Base-by-base conservation (phyloP, 805 yeast species). In the Kodamaea kakaduensis region DNA sequence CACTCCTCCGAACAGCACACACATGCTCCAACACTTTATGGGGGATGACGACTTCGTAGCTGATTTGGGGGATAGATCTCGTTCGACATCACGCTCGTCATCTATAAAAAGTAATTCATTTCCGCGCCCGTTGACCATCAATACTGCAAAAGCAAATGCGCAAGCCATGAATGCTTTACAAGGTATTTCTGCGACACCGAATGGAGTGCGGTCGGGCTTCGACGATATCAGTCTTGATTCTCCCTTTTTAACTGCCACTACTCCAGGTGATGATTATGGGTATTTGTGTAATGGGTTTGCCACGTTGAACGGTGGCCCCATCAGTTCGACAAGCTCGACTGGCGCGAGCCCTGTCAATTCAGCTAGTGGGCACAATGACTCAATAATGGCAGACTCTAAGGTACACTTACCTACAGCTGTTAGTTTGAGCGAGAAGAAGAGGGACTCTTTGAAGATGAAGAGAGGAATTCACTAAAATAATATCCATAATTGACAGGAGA, bases 371-470 rank as follows among this genome's bases (percentile, higher is more conserved):
- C 28, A 36, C 24, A 42, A 36, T 18, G 43, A 40, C 17, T 21
- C 38, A 7, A 31, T 40, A 29, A 35, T 42, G 23, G 24, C 34
- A 12, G 46, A 45, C 32, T 42, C 50, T 3, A 40, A 32, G 32
- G 46, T 57, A 19, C 51, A 51, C 39, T 46, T 62, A 34, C 63
- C 64, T 9, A 39, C 51, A 9, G 64, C 60, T 40, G 52, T 56
- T 32, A 59, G 60, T 25, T 50, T 66, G 38, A 63, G 67, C 44
- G 73, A 67, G 37, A 67, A 65, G 53, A 67, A 67, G 51, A 52
- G 73, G 41, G 73, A 67, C 31, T 61, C 69, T 17, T 57, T 67
- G 43, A 67, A 65, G 42, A 45, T 67, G 49, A 67, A 67, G 37
- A 54, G 73, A 51, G 73, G 73, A 20, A 67, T 67, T 18, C 69